Percentiles rank a stretch among this genome's conserved stretches.
phyloP scores from a whole-genome alignment of 140 eudicot genomes.

The Anethum foeniculum region DNA sequence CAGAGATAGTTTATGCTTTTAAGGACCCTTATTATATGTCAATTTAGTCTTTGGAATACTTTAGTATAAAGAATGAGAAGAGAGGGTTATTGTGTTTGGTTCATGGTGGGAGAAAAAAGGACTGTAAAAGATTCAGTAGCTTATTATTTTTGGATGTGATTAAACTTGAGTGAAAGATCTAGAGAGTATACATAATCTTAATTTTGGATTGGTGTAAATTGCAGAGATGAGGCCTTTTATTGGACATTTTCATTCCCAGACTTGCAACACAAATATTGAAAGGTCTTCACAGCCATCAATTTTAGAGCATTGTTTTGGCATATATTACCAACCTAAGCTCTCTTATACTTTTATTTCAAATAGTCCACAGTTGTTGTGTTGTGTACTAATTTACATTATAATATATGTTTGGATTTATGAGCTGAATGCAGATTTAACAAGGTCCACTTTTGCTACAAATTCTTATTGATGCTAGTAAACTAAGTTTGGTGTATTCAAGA shows the following conservation, averaged over 20 bases:
- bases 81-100: background rate
- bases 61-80: background rate
- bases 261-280: background rate
- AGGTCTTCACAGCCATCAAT: background rate
- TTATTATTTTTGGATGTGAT: background rate
- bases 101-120: background rate
- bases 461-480: too few relatives aligned
- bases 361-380: too few relatives aligned
- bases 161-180: background rate
- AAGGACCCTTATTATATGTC: too few relatives aligned
- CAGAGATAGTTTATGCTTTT: too few relatives aligned
- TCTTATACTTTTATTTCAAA: background rate
- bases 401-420: too few relatives aligned
- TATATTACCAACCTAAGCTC: background rate
- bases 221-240: slow-evolving; percentile 71
- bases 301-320: background rate
- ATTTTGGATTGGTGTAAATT: slow-evolving; percentile 5
- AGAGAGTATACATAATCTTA: background rate
- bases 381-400: too few relatives aligned
- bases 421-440: too few relatives aligned
- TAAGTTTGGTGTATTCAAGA: slow-evolving; percentile 16
- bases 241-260: slow-evolving; percentile 34
- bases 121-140: background rate
- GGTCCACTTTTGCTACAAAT: too few relatives aligned
- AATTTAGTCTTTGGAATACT: background rate